Conservation (phyloP, 2,329 filamentous ascomycete species). For the Diaporthe citriasiana region DNA sequence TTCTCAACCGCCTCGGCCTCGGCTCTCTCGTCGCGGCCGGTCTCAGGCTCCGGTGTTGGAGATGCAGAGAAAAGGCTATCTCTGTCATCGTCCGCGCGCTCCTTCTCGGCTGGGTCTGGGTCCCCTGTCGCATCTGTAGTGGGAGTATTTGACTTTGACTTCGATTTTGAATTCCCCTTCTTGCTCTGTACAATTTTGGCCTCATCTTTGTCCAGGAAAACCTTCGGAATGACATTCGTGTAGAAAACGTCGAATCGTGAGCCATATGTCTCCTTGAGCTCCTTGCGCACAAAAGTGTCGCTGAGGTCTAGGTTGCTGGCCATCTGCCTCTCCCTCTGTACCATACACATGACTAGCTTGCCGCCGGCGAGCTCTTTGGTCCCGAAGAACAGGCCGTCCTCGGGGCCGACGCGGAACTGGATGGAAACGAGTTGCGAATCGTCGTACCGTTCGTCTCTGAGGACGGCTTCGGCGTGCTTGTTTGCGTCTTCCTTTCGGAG, state of each 20-base stretch:
- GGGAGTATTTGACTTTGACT: background rate
- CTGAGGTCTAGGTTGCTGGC: slow-evolving; percentile 28
- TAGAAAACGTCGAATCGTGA: slow-evolving; percentile 33
- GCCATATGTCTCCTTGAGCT: slow-evolving; percentile 31
- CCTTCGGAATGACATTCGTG: slow-evolving; percentile 7
- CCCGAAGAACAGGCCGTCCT: slow-evolving; percentile 24
- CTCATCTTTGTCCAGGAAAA: slow-evolving; percentile 4
- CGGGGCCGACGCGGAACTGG: slow-evolving; percentile 15
- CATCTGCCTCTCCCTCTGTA: slow-evolving; percentile 20
- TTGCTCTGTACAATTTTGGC: background rate
- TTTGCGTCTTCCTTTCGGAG: slow-evolving; percentile 29
- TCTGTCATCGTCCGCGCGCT: background rate
- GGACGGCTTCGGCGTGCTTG: slow-evolving; percentile 34
- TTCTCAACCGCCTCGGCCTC: background rate
- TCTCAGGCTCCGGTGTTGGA: background rate
- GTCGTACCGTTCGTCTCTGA: slow-evolving; percentile 1
- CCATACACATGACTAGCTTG: slow-evolving; percentile 25
- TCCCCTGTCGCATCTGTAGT: background rate
- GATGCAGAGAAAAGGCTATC: slow-evolving; percentile 4
- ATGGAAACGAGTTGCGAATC: slow-evolving; percentile 13
- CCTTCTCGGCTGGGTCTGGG: background rate
- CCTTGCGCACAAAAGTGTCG: slow-evolving; percentile 32
- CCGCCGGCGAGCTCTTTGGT: slow-evolving; percentile 27
- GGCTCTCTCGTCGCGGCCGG: too few species aligned
- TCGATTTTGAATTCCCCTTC: background rate